These are phyloP conservation scores for Conringia planisiliqua DNA, from an alignment of 345 rosid genomes.

Conservation along the genomic window DNA sequence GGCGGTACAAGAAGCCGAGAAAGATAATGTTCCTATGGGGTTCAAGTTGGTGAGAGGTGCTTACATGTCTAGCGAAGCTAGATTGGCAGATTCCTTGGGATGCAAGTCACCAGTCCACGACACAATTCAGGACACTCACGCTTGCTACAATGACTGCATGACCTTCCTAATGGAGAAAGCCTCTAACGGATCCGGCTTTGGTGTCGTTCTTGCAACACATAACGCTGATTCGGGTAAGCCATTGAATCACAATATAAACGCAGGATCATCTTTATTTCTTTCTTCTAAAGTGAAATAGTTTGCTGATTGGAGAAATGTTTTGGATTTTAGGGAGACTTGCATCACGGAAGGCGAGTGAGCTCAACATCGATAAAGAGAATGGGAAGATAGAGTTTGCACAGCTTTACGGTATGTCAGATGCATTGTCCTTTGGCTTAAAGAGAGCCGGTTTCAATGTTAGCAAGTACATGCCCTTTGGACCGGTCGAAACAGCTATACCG, in stretches of 20 bases:
- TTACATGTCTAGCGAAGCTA: conserved; percentile 69
- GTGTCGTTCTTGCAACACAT: conserved; percentile 86
- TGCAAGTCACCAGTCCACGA: conserved; percentile 73
- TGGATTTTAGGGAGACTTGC: conserved; percentile 57
- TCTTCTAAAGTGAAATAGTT: background rate
- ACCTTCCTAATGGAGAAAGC: conserved; percentile 64
- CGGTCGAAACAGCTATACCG: conserved; percentile 65
- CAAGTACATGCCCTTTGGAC: conserved; percentile 87
- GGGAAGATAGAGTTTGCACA: conserved; percentile 78
- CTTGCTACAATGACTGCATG: conserved; percentile 73
- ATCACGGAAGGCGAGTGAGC: conserved; percentile 50
- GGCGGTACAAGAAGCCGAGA: conserved; percentile 51
- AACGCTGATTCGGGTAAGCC: conserved; percentile 71
- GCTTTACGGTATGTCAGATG: conserved; percentile 86
- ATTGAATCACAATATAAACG: background rate
- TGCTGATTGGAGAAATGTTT: background rate
- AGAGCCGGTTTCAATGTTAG: conserved; percentile 88
- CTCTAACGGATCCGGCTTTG: conserved; percentile 46
- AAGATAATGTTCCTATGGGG: conserved; percentile 62
- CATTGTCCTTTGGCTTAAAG: conserved; percentile 64
- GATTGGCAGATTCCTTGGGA: conserved; percentile 61
- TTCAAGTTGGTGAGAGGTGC: conserved; percentile 88
- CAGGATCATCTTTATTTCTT: background rate
- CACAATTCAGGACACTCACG: conserved; percentile 65
- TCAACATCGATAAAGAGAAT: conserved; percentile 52